Base-by-base conservation (phyloP, 768 basidiomycete species). In the Boletus eberwhitei region DNA sequence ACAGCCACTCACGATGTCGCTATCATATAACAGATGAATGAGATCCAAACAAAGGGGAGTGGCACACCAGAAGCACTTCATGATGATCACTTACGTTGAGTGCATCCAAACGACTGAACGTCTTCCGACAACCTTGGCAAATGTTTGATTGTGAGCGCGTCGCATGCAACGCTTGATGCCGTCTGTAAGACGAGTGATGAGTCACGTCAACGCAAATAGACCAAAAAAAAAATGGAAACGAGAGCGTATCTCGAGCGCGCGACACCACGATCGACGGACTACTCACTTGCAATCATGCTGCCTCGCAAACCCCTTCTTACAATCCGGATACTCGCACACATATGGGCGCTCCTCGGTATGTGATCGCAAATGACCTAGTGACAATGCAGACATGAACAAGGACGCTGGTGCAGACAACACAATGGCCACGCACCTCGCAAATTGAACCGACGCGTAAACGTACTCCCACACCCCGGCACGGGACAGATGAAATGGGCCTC, bases 241-340 rank as follows among this genome's bases (percentile, higher is more conserved):
- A 39, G 6, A 11, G n/a, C 11, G 11, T 7, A 22, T 34, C 21
- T 29, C 19, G 16, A 21, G 39, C 49, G 29, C 32, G 16, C 35
- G 29, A 46, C 49, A 19, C 24, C 21, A 29, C 24, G 58, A 63
- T 63, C 62, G 48, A 50, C 24, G 31, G 31, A 19, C 21, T 17
- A 84, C 88, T 68, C 66, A 90, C 87, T 97, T 97, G 89, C 93
- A 96, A 68, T 98, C 94, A 71, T 98, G 94, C 70, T 95, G 92
- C 42, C 94, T 82, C 48, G 94, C 94, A 69, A 97, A 96, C 24
- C 91, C 88, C 70, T 97, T 98, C 68, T 88, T 89, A 71, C 94
- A 98, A 31, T 93, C 93, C 13, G 91, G 90, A 82, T 89, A 94
- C 55, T 91, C 87, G 70, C 94, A 97, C 55, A 91, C 83, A 72